Percentiles rank a stretch among this genome's conserved stretches.
These are phyloP conservation scores for Trypanosoma cruzi DNA, from an alignment of 208 protist genomes.

Conservation along the genomic window DNA sequence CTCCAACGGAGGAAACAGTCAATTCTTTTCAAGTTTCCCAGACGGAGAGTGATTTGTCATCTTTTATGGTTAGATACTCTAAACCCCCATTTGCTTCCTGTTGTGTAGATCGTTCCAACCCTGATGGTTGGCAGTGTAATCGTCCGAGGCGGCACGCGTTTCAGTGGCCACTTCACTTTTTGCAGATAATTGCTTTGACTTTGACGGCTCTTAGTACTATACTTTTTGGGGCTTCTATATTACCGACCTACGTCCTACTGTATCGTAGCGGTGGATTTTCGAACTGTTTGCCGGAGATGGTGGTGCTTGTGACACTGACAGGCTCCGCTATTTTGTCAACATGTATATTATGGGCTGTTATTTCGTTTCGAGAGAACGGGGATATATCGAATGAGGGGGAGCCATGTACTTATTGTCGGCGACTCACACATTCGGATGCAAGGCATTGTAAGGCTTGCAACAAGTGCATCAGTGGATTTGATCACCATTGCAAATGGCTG, in stretches of 20 bases:
- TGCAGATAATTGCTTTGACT: slow-evolving; percentile 61
- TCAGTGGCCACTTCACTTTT: slow-evolving; percentile 62
- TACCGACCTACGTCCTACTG: slow-evolving; percentile 46
- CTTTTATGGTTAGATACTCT: background rate
- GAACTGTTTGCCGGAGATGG: slow-evolving; percentile 44
- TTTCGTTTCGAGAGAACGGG: slow-evolving; percentile 69
- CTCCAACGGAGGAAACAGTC: slow-evolving; percentile 3
- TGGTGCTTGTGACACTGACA: slow-evolving; percentile 38
- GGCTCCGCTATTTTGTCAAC: slow-evolving; percentile 21
- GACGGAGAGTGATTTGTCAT: slow-evolving; percentile 9
- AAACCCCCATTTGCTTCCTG: slow-evolving; percentile 50
- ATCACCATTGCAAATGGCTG: slow-evolving; percentile 94
- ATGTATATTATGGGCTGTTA: slow-evolving; percentile 29
- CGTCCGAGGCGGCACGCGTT: slow-evolving; percentile 57
- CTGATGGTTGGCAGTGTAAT: slow-evolving; percentile 53
- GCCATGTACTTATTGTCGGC: slow-evolving; percentile 63
- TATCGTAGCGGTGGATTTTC: slow-evolving; percentile 33
- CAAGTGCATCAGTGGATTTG: slow-evolving; percentile 87
- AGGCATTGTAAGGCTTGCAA: slow-evolving; percentile 93
- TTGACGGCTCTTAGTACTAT: slow-evolving; percentile 39
- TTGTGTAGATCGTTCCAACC: slow-evolving; percentile 53
- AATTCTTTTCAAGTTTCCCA: slow-evolving; percentile 6
- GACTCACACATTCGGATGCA: slow-evolving; percentile 47
- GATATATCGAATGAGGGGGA: slow-evolving; percentile 59
- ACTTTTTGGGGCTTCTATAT: slow-evolving; percentile 52